A percentile compares a stretch with the other conserved stretches of the same genome.
Evolutionary conservation across 139 green algal species (phyloP).

Genomic region (Micractinium sp.): DNA sequence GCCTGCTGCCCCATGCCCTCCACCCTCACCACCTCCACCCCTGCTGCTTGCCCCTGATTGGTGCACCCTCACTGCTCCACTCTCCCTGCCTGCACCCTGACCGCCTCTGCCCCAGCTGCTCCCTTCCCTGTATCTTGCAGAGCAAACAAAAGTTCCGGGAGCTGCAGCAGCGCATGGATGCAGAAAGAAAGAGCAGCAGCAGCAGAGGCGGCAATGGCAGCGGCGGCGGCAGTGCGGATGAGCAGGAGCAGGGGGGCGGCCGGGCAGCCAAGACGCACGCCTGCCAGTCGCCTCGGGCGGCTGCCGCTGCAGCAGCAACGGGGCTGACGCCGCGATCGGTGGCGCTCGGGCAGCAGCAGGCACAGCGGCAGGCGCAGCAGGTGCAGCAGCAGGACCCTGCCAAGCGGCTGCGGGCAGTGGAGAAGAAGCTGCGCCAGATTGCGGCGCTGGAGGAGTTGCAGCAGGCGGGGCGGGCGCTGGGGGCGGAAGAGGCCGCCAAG

Average conservation of each 20-base stretch:
- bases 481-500: background rate
- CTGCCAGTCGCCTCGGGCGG: background rate
- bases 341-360: background rate
- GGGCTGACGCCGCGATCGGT: too few species aligned
- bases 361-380: background rate
- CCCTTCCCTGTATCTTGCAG: background rate
- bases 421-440: background rate
- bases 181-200: background rate
- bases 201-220: background rate
- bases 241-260: background rate
- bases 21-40: background rate
- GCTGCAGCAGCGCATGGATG: background rate
- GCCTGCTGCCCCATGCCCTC: background rate
- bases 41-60: background rate
- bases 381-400: background rate
- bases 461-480: background rate
- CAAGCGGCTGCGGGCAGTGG: background rate
- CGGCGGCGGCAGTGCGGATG: too few species aligned
- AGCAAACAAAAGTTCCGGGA: background rate
- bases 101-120: too few species aligned
- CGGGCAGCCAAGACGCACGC: background rate
- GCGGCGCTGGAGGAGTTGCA: background rate
- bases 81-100: background rate
- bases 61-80: background rate
- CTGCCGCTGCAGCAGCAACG: conserved; percentile 1